Evolutionary conservation across 2,329 filamentous ascomycete species (phyloP).

Genomic region (Penicillium decumbens): DNA sequence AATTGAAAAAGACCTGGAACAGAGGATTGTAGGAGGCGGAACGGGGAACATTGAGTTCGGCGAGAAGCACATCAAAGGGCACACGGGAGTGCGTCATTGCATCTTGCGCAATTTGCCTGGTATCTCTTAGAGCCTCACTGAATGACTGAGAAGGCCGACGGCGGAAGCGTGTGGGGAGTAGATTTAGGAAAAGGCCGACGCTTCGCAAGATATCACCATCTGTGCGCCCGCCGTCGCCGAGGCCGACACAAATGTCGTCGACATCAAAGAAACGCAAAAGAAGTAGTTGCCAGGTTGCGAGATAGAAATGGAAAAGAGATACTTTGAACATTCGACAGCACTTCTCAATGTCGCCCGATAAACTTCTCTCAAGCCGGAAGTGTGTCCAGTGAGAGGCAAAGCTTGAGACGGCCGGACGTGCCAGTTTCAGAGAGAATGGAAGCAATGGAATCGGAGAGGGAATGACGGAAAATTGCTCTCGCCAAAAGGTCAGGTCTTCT

Average conservation of each 20-base stretch:
- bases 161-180: constrained; percentile 46
- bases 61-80: constrained; percentile 49
- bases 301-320: constrained; percentile 47
- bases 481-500: constrained; percentile 22
- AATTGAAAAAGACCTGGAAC: constrained; percentile 51
- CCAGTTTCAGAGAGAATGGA: constrained; percentile 11
- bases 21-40: constrained; percentile 43
- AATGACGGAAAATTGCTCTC: constrained; percentile 7
- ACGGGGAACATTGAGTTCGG: constrained; percentile 41
- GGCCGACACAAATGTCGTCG: constrained; percentile 46
- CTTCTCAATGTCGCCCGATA: constrained; percentile 10
- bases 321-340: constrained; percentile 23
- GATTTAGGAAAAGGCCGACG: constrained; percentile 49
- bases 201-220: constrained; percentile 32
- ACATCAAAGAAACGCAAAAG: constrained; percentile 34
- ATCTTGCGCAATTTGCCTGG: constrained; percentile 24
- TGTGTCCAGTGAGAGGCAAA: constrained; percentile 11
- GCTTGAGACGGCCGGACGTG: constrained; percentile 8
- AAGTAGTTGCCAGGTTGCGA: constrained; percentile 41
- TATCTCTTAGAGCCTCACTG: constrained; percentile 26
- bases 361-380: constrained; percentile 3
- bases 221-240: constrained; percentile 44
- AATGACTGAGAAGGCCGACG: constrained; percentile 24
- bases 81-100: constrained; percentile 44
- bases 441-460: constrained; percentile 14